Evolutionary conservation across 2,329 filamentous ascomycete species (phyloP), one percentile per base, ranked within the genome.

Genomic region (Rosellinia necatrix): DNA sequence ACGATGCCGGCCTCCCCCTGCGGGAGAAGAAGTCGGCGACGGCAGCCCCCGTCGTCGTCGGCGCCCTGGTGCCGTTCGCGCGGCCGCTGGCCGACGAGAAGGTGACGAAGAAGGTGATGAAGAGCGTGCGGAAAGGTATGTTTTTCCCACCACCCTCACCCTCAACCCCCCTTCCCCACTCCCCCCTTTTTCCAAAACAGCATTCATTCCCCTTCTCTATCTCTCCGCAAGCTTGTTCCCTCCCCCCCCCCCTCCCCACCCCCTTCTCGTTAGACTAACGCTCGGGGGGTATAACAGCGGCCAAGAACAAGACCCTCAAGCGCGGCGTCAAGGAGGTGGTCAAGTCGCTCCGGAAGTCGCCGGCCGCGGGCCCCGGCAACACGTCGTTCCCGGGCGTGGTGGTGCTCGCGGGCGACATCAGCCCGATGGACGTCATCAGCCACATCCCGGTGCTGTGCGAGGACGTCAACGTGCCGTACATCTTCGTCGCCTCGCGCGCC

Each of bases 251-350:
- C 34, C 17, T 6, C 27, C 9, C 6, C 22, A 12, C 9, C 29
- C 22, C 8, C 15, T 6, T 32, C 30, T 19, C 22, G 6, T 24
- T 25, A 4, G 53, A 66, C n/a, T n/a, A n/a, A n/a, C n/a, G n/a
- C n/a, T n/a, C n/a, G n/a, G n/a, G n/a, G 60, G 66, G 47, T 37
- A 13, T 41, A 32, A 56, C 75, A 97, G 94, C 93, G 66, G 92
- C 94, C 68, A 96, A 96, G 78, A 86, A 91, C 78, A 96, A 96
- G 79, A 90, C 91, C 57, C 89, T 99, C 71, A 96, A 96, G 81
- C 92, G 94, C 71, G 94, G 94, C 72, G 94, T 99, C 65, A 99
- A 99, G 78, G 94, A 99, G 79, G 93, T 96, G 71, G 92, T 97
- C 79, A 99, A 99, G 81, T 89, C 92, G 29, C 90, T 99, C 68